Evolutionary conservation across 352 stramenopile genomes (phyloP).

Genomic region (Thalassiosira ordinaria): DNA sequence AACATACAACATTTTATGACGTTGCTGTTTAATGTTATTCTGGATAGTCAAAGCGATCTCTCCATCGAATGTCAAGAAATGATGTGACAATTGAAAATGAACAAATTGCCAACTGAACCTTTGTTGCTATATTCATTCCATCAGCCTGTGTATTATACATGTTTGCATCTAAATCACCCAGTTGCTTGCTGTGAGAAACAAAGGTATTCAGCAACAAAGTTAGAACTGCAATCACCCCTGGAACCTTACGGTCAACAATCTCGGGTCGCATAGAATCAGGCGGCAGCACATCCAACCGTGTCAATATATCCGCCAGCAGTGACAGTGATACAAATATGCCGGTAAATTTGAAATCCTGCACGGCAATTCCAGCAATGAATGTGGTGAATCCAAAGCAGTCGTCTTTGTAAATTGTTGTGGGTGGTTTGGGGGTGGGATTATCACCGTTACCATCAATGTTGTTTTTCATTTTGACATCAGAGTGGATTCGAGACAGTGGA

Average conservation of each 20-base stretch:
- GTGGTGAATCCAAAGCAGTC: neutral
- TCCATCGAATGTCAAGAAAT: neutral
- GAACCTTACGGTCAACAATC: neutral
- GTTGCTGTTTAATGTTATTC: too few relatives aligned
- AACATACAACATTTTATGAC: too few relatives aligned
- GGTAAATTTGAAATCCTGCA: neutral
- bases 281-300: neutral
- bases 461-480: neutral
- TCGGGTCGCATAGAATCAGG: neutral
- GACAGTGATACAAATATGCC: neutral
- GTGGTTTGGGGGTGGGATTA: too few relatives aligned
- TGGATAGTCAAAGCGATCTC: neutral
- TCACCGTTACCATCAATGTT: neutral
- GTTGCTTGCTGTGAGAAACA: too few relatives aligned
- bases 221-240: neutral
- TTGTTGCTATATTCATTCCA: neutral
- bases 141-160: too few relatives aligned
- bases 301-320: neutral
- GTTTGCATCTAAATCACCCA: too few relatives aligned
- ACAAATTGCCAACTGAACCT: neutral
- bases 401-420: neutral
- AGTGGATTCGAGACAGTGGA: too few relatives aligned
- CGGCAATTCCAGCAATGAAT: neutral
- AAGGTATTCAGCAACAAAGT: neutral
- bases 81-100: neutral